Base-by-base conservation (phyloP, 352 stramenopile genomes). In the Phytophthora cactorum region DNA sequence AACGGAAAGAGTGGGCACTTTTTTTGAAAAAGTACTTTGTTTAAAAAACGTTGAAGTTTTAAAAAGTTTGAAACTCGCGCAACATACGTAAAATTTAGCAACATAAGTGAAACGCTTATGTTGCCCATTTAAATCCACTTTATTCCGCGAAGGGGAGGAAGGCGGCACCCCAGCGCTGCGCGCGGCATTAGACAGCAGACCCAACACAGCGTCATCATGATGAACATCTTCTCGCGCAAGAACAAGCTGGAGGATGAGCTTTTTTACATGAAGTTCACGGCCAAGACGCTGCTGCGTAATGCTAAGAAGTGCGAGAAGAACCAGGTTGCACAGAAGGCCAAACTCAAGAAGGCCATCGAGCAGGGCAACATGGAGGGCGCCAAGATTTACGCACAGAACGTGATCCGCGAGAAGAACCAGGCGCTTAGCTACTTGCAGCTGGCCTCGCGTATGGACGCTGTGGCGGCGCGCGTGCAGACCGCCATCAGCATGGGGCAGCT, bases 261-360 rank as follows among this genome's bases (percentile, higher is more conserved):
- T 52, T 95, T 96, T 69, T 95, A 96, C 77, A 93, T 96, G 83
- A 91, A 91, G 73, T 95, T 96, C 64, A 95, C 89, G 45, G 85
- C 89, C 70, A 96, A 96, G 77, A 86, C 82, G 70, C 87, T 97
- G 76, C 52, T 98, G 77, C 75, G 89, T 56, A 92, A 95, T 71
- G 72, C 94, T 41, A 98, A 98, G 73, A 99, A 99, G 74, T 99
- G 96, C 74, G 96, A 99, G 68, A 99, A 99, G 83, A 99, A 98
- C 76, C 94, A 99, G 79, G 90, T 93, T 46, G 78, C 74, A 44
- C 92, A 97, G 51, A 97, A 98, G 70, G 66, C 78, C 46, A 99
- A 99, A 74, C 82, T 99, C 22, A 99, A 99, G 79, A 98, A 99
- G 70, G 94, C 96, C 45, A 96, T 97, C 65, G 83, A 97, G 81